phyloP scores from a whole-genome alignment of 768 basidiomycete species.

The Lentinula boryana region DNA sequence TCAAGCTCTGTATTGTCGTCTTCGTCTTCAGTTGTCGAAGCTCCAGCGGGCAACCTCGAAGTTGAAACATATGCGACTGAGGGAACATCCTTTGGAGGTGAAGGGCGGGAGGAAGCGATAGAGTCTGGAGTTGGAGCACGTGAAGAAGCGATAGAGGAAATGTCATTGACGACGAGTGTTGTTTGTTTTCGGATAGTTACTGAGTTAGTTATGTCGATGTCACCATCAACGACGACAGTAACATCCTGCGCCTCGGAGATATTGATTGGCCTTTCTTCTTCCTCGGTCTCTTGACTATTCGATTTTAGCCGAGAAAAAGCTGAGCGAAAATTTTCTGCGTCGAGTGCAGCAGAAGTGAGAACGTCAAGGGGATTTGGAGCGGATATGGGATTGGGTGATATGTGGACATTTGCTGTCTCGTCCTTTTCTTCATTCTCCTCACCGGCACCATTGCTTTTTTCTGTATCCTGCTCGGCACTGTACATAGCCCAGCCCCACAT shows the following conservation, averaged over 20 bases:
- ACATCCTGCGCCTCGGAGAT: not conserved
- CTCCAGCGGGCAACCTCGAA: not conserved
- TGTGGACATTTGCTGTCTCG: not conserved
- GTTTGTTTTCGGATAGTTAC: not conserved
- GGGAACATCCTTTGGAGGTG: not conserved
- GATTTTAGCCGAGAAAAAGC: slow-evolving; percentile 16
- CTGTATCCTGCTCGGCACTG: slow-evolving; percentile 37
- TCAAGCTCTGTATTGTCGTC: slow-evolving; percentile 5
- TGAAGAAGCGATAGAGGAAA: not conserved
- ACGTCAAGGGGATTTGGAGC: slow-evolving; percentile 5
- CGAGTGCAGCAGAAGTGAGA: slow-evolving; percentile 14
- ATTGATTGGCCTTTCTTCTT: slow-evolving; percentile 9
- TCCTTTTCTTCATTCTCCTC: slow-evolving; percentile 17
- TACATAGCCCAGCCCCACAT: slow-evolving; percentile 85
- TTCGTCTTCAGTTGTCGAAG: slow-evolving; percentile 9
- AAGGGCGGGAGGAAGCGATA: not conserved
- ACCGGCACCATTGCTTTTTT: slow-evolving; percentile 11
- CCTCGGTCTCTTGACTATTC: slow-evolving; percentile 20
- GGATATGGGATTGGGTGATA: not conserved
- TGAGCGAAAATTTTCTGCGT: slow-evolving; percentile 14
- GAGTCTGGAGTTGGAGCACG: slow-evolving; percentile 6
- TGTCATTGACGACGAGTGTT: not conserved
- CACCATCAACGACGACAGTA: not conserved
- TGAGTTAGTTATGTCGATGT: not conserved
- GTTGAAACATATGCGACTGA: not conserved